Percentiles rank a stretch among this genome's conserved stretches.
These are phyloP conservation scores for Myxozyma monticola DNA, from an alignment of 805 yeast genomes.

Conservation along the genomic window DNA sequence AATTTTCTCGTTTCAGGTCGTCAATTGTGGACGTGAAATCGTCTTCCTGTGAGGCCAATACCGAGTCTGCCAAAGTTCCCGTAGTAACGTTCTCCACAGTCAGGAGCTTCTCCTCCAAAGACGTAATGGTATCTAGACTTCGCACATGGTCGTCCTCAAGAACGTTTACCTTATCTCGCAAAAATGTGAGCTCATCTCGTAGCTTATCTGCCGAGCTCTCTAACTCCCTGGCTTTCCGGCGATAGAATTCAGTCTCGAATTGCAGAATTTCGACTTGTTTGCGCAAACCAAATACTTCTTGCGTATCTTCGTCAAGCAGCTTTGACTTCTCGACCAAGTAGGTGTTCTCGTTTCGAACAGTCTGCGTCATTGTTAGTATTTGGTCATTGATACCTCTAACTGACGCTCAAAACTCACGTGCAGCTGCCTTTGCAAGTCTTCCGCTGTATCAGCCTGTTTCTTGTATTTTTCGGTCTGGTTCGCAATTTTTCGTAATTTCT, in stretches of 20 bases:
- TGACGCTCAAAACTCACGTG: too few relatives aligned
- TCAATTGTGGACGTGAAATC: slow-evolving; percentile 8
- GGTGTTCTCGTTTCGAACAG: slow-evolving; percentile 22
- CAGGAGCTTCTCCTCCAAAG: slow-evolving; percentile 15
- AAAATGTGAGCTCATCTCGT: slow-evolving; percentile 6
- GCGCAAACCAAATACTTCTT: slow-evolving; percentile 25
- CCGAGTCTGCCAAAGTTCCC: slow-evolving; percentile 5
- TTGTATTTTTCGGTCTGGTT: slow-evolving; percentile 21
- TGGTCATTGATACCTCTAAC: not conserved
- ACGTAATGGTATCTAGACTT: not conserved
- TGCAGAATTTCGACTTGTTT: slow-evolving; percentile 24
- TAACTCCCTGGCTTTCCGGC: slow-evolving; percentile 16
- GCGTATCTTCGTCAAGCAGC: slow-evolving; percentile 26
- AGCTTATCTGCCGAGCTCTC: slow-evolving; percentile 6
- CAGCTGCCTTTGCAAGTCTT: slow-evolving; percentile 13
- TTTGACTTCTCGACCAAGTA: slow-evolving; percentile 26
- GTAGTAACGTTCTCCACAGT: not conserved
- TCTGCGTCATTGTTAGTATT: not conserved
- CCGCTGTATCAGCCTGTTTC: slow-evolving; percentile 15
- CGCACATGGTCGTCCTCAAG: slow-evolving; percentile 16
- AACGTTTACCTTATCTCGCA: slow-evolving; percentile 3
- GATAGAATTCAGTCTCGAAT: slow-evolving; percentile 19
- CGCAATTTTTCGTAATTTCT: slow-evolving; percentile 15
- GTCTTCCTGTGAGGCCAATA: slow-evolving; percentile 2
- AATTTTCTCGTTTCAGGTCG: slow-evolving; percentile 2